These are phyloP conservation scores for Neopestalotiopsis sp. DNA, from an alignment of 2,329 filamentous ascomycete species.

Conservation along the genomic window DNA sequence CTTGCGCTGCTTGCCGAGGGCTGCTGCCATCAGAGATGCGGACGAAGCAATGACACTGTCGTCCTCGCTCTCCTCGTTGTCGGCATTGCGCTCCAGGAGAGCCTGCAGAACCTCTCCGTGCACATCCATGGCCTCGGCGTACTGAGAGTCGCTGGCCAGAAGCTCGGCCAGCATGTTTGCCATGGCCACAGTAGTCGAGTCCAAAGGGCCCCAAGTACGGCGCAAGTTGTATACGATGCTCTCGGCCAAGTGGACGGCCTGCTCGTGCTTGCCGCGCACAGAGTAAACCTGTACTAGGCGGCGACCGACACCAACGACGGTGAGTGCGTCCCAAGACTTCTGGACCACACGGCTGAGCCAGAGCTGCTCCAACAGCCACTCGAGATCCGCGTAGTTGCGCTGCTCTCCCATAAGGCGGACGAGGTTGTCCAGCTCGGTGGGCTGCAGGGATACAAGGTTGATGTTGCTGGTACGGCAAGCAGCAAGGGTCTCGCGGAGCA, in stretches of 20 bases:
- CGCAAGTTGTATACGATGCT: conserved; percentile 1
- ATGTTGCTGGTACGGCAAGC: not conserved
- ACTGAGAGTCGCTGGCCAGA: not conserved
- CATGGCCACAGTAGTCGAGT: not conserved
- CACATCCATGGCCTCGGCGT: not conserved
- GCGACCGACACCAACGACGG: not conserved
- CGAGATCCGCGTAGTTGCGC: not conserved
- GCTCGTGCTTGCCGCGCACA: not conserved
- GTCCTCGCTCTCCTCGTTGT: not conserved
- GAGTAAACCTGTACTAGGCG: not conserved
- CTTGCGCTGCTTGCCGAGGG: not conserved
- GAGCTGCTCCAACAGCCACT: not conserved
- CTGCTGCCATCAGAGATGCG: not conserved
- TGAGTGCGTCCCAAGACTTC: not conserved
- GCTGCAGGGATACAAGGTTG: not conserved
- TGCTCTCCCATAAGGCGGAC: not conserved
- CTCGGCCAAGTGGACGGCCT: not conserved
- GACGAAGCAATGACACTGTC: not conserved
- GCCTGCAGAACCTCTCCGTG: not conserved
- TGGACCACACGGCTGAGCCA: not conserved
- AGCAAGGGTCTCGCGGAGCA: not conserved
- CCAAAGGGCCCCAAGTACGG: not conserved
- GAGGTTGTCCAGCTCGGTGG: not conserved
- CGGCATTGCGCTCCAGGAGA: not conserved
- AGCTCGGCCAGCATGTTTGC: not conserved